Base-by-base conservation (phyloP, 129 eudicot species). In the Centella asiatica region DNA sequence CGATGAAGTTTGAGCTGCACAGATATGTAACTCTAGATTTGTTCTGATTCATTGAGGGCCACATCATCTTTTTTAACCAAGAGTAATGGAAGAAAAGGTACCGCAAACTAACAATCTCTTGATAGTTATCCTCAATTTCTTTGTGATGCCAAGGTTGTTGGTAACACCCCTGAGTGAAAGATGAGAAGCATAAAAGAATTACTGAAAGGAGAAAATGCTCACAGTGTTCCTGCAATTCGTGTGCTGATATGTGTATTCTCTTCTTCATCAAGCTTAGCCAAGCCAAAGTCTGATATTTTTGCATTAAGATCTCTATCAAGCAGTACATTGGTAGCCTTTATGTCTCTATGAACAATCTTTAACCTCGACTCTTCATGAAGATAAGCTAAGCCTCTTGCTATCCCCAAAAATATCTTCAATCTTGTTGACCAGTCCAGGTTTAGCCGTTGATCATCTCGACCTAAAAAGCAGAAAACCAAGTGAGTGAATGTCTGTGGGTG, bases 221-320 rank as follows among this genome's bases (percentile, higher is more conserved):
- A 89, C 97, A 78, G 72, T 50, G 97, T 85, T 78, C 97, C 97
- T 60, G 97, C 97, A 59, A 89, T 76, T 55, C 95, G 73, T 19
- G 97, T 89, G 73, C 97, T 89, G 44, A 89, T 89, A 69, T 89
- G 97, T 2, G 97, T 89, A 55, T 83, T 85, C 74, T 85, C 97
- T 58, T 85, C 92, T 65, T 89, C 97, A 69, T 85, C 86, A 48
- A 89, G 85, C 81, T 85, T 89, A 57, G 97, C 97, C 73, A 89
- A 78, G 40, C 95, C 97, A 62, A 89, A 89, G 53, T 89, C 97
- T 1, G 97, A 89, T 64, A 89, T 89, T 78, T 89, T 89, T 28
- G 97, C 97, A 15, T 76, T 85, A 27, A 89, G 77, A 75, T 85
- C 92, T 74, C 72, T 85, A 67, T 89, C 97, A 9, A 89, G 86